Conservation (phyloP, 805 yeast species). For the Wickerhamomyces kurtzmanii region DNA sequence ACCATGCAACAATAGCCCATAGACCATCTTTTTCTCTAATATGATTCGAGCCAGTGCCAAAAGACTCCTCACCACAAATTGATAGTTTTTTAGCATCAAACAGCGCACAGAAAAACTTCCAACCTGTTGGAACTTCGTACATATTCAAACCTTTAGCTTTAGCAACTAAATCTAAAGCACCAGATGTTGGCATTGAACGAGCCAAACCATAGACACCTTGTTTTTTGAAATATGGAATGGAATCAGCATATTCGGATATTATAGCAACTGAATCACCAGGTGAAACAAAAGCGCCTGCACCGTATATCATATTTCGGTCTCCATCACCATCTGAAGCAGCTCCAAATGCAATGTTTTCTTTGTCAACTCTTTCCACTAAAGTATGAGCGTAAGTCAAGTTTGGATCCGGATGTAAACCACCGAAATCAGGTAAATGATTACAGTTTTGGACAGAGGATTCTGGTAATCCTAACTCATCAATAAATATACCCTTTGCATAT, state of each 20-base stretch:
- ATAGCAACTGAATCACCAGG: conserved; percentile 99
- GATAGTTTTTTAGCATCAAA: conserved; percentile 90
- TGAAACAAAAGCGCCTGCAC: conserved; percentile 87
- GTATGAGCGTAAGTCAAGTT: conserved; percentile 90
- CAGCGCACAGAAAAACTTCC: conserved; percentile 96
- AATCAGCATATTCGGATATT: conserved; percentile 86
- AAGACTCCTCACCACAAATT: conserved; percentile 96
- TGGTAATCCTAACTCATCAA: conserved; percentile 77
- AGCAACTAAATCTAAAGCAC: conserved; percentile 90
- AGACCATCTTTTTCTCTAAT: conserved; percentile 96
- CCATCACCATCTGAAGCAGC: conserved; percentile 99
- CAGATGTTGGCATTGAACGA: conserved; percentile 95
- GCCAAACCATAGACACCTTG: conserved; percentile 90
- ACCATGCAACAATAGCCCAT: conserved; percentile 98
- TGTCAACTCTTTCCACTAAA: conserved; percentile 79
- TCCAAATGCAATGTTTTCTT: conserved; percentile 77
- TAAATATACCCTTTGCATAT: conserved; percentile 76
- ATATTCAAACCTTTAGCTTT: conserved; percentile 58
- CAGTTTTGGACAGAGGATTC: conserved; percentile 65
- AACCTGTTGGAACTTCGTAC: conserved; percentile 97
- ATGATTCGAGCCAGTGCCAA: conserved; percentile 97
- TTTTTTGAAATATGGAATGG: conserved; percentile 84
- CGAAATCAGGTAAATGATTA: conserved; percentile 80
- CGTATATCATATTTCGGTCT: conserved; percentile 97
- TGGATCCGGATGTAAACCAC: conserved; percentile 98